A percentile compares a stretch with the other conserved stretches of the same genome.
These are phyloP conservation scores for Evernia prunastri DNA, from an alignment of 495 filamentous ascomycete species.

Conservation along the genomic window DNA sequence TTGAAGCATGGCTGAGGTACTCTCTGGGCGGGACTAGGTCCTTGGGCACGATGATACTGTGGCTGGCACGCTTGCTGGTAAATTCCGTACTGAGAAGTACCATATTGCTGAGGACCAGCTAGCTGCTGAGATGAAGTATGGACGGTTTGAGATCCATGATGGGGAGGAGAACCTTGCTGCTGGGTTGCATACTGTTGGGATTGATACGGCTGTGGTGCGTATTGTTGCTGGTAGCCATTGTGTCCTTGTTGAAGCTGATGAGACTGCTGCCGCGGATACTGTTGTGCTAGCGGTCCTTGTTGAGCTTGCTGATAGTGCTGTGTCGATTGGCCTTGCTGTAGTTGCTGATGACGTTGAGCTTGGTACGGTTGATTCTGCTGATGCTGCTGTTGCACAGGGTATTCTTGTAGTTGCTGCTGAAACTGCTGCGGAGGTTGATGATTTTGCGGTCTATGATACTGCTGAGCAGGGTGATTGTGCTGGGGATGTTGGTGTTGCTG, in stretches of 20 bases:
- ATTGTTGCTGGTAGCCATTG: conserved; percentile 54
- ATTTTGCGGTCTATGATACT: conserved; percentile 14
- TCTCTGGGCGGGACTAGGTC: conserved; percentile 5
- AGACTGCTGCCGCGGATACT: conserved; percentile 23
- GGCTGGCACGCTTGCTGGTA: conserved; percentile 17
- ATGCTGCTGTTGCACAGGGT: conserved; percentile 17
- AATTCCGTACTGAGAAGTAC: conserved; percentile 11
- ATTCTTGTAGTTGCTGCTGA: conserved; percentile 17
- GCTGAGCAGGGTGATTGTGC: conserved; percentile 14
- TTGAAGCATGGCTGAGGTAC: conserved; percentile 38
- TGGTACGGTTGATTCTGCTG: conserved; percentile 26
- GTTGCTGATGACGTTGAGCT: conserved; percentile 27
- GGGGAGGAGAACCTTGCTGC: conserved; percentile 17
- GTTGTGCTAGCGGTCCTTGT: conserved; percentile 12
- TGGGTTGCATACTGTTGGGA: conserved; percentile 6
- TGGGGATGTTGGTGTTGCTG: conserved; percentile 19
- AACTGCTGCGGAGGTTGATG: conserved; percentile 14
- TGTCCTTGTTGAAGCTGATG: conserved; percentile 25
- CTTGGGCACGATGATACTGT: conserved; percentile 3
- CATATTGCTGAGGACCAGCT: conserved; percentile 10
- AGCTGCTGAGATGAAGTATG: conserved; percentile 7
- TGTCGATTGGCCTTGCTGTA: conserved; percentile 52
- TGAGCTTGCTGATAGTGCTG: conserved; percentile 18
- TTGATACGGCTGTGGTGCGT: conserved; percentile 52
- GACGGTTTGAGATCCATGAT: conserved; percentile 10